Evolutionary conservation across 306 rosid species (phyloP).

Genomic region (Albizia julibrissin): DNA sequence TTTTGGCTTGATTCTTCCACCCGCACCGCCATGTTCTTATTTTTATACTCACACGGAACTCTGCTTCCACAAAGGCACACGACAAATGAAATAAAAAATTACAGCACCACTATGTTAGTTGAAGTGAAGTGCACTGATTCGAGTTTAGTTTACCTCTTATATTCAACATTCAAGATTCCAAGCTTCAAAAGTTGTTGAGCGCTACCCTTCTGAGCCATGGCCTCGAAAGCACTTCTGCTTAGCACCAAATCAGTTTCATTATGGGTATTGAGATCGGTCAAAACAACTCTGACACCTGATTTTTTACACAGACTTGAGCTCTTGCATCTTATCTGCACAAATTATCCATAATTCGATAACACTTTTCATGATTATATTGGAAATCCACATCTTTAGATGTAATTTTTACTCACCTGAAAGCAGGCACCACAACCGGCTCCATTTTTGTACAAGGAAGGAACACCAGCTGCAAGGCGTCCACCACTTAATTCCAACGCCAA

Average conservation of each 20-base stretch:
- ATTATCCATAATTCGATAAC: constrained; percentile 1
- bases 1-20: constrained; percentile 88
- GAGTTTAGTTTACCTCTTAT: constrained; percentile 60
- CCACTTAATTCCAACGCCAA: constrained; percentile 54
- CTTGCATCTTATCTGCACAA: constrained; percentile 81
- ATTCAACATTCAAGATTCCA: constrained; percentile 76
- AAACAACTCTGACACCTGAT: constrained; percentile 59
- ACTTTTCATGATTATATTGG: neutral
- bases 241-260: constrained; percentile 74
- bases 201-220: constrained; percentile 66
- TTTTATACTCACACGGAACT: constrained; percentile 70
- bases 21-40: constrained; percentile 59
- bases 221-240: constrained; percentile 66
- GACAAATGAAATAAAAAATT: neutral
- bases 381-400: neutral
- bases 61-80: constrained; percentile 36
- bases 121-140: neutral
- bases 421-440: constrained; percentile 97
- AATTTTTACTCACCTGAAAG: constrained; percentile 54
- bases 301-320: constrained; percentile 46
- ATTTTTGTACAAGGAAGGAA: constrained; percentile 60
- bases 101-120: neutral
- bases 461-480: constrained; percentile 71
- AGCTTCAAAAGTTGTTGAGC: constrained; percentile 50
- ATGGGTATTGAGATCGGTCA: constrained; percentile 66